Percentiles rank a stretch among this genome's conserved stretches.
Evolutionary conservation across 106 monocot genomes (phyloP).

Genomic region (Hemerocallis citrina): DNA sequence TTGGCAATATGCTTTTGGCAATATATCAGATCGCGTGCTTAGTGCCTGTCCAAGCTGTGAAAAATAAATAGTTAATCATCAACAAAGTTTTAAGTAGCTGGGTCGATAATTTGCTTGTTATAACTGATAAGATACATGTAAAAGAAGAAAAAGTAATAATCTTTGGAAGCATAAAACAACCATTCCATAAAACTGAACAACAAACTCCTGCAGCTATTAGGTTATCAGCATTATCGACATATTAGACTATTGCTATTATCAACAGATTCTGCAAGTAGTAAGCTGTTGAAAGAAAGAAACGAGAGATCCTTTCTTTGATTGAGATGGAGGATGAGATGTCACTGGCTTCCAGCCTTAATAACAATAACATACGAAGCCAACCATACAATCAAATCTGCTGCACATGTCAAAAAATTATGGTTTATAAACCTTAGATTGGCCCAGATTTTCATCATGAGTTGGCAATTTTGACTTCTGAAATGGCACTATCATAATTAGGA

Average conservation of each 20-base stretch:
- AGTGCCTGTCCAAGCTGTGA: conserved; percentile 89
- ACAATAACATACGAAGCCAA: too few relatives aligned
- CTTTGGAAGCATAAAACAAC: not conserved
- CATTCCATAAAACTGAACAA: not conserved
- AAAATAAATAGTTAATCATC: not conserved
- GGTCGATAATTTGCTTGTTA: too few relatives aligned
- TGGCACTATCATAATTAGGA: too few relatives aligned
- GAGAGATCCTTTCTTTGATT: not conserved
- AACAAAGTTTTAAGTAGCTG: not conserved
- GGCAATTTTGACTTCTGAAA: too few relatives aligned
- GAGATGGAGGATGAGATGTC: too few relatives aligned
- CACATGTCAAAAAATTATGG: too few relatives aligned
- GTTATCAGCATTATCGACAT: too few relatives aligned
- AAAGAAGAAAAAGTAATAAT: not conserved
- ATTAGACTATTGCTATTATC: not conserved
- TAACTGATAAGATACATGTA: not conserved
- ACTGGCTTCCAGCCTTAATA: too few relatives aligned
- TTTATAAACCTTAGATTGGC: too few relatives aligned
- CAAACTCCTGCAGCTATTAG: not conserved
- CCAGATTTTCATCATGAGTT: too few relatives aligned
- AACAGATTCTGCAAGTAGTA: not conserved
- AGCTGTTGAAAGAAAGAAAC: too few relatives aligned
- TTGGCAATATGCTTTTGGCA: conserved; percentile 73
- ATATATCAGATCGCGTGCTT: conserved; percentile 87
- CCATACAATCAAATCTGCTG: too few relatives aligned